Evolutionary conservation across 2,329 filamentous ascomycete genomes (phyloP), one percentile per base, ranked within the genome.

Genomic region (Bretziella fagacearum): DNA sequence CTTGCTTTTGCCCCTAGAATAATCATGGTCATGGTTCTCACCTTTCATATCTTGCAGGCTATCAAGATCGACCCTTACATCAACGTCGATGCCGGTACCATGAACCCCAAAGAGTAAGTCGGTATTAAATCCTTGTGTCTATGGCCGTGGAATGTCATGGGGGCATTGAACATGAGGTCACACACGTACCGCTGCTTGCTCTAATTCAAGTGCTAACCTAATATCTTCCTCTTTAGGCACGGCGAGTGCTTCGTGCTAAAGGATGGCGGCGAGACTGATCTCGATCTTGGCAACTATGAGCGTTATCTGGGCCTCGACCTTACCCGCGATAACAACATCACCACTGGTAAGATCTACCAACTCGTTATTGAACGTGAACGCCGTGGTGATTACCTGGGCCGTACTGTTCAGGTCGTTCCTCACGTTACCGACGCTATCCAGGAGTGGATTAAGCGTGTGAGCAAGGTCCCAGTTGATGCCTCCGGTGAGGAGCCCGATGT

Each of bases 321-420:
- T 52, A 84, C 77, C 6, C 71, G 79, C 52, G 86, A 94, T 56
- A 85, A 89, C 68, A 96, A 96, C 64, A 93, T 98, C 63, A 98
- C 91, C 3, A 94, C 89, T 4, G 91, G 91, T 59, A 95, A 96
- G 68, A 85, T 96, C 55, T 96, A 95, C 65, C 73, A 84, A 58
- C 77, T 82, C 56, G 87, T 95, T 46, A 86, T 94, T 56, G 76
- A 86, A 57, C 77, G 75, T 51, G 73, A 76, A 58, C 65, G 73
- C 22, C 63, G 63, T 33, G 73, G 74, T 47, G 79, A 91, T 60
- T 96, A 94, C 57, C 73, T 96, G 10, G 89, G 89, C 54, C 79
- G 81, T 62, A 86, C 87, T 15, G 81, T 93, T 13, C 86, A 95
- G 63, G 81, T 93, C 27, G 86, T 96, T 4, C 89, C 89, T 2